phyloP scores from a whole-genome alignment of 164 flowering plant genomes.

The Vitis amurensis region DNA sequence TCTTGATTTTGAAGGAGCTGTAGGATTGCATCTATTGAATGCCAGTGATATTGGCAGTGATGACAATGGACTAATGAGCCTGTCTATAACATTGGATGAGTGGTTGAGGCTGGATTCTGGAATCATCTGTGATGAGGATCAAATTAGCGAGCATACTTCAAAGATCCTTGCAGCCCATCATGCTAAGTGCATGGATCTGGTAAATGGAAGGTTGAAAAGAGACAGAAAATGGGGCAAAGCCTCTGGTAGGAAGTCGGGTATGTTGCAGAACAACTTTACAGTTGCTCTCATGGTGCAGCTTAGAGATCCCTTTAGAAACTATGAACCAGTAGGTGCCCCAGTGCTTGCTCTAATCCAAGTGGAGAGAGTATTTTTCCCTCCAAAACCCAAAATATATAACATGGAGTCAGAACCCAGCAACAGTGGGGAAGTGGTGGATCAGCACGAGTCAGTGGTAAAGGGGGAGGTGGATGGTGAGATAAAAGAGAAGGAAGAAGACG shows the following conservation, averaged over 20 bases:
- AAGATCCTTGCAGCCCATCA: constrained; percentile 41
- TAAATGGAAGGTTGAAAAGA: neutral
- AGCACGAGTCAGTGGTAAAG: constrained; percentile 1
- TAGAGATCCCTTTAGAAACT: constrained; percentile 51
- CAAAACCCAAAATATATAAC: neutral
- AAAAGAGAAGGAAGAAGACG: constrained; percentile 3
- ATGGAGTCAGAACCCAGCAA: neutral
- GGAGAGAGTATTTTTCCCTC: constrained; percentile 25
- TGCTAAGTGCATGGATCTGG: constrained; percentile 26
- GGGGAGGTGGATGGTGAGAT: neutral
- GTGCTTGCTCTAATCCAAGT: constrained; percentile 53
- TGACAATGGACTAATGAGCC: constrained; percentile 27
- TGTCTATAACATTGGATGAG: constrained; percentile 45
- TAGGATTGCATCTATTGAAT: constrained; percentile 10
- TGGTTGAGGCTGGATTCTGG: constrained; percentile 48
- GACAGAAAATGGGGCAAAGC: constrained; percentile 11
- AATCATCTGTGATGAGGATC: constrained; percentile 25
- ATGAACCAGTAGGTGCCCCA: constrained; percentile 50
- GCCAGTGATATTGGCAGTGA: constrained; percentile 6
- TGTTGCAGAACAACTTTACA: constrained; percentile 39
- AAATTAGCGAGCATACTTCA: constrained; percentile 14
- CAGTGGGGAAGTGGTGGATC: constrained; percentile 2
- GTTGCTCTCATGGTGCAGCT: constrained; percentile 47
- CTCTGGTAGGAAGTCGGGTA: constrained; percentile 24
- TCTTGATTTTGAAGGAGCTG: constrained; percentile 15